A percentile compares a stretch with the other conserved stretches of the same genome.
phyloP scores from a whole-genome alignment of 2,329 filamentous ascomycete species.

The Gaeumannomyces tritici region DNA sequence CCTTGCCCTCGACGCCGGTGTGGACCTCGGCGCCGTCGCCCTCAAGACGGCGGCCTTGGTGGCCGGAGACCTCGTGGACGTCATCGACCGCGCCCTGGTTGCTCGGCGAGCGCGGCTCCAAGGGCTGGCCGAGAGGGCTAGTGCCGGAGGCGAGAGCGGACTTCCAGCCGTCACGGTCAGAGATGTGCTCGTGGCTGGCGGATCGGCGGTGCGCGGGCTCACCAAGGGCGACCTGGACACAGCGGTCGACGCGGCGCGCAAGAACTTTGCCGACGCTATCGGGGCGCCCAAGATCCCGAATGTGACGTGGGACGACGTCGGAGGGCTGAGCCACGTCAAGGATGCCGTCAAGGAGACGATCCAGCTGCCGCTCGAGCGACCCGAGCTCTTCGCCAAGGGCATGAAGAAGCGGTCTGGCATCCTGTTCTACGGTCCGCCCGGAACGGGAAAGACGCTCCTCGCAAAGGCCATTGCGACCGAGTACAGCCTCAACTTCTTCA shows the following conservation, averaged over 20 bases:
- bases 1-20: constrained; percentile 68
- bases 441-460: constrained; percentile 85
- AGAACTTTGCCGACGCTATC: constrained; percentile 97
- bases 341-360: constrained; percentile 97
- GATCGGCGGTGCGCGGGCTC: constrained; percentile 66
- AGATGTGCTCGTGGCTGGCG: constrained; percentile 84
- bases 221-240: constrained; percentile 78
- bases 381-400: constrained; percentile 90
- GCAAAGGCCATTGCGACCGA: constrained; percentile 91
- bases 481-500: constrained; percentile 91
- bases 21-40: constrained; percentile 76
- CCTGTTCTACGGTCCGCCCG: constrained; percentile 82
- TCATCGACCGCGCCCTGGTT: constrained; percentile 80
- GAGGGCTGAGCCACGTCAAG: constrained; percentile 87
- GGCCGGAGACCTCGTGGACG: constrained; percentile 87
- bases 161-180: constrained; percentile 48
- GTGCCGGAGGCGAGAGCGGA: constrained; percentile 15
- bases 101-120: constrained; percentile 70
- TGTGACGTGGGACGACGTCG: constrained; percentile 92
- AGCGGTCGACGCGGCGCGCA: constrained; percentile 90
- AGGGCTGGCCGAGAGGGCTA: constrained; percentile 46
- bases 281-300: constrained; percentile 97
- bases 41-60: constrained; percentile 94
- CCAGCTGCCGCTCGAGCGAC: constrained; percentile 80
- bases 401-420: constrained; percentile 98